Conservation (phyloP, 805 yeast species). For the Yarrowia sp. region DNA sequence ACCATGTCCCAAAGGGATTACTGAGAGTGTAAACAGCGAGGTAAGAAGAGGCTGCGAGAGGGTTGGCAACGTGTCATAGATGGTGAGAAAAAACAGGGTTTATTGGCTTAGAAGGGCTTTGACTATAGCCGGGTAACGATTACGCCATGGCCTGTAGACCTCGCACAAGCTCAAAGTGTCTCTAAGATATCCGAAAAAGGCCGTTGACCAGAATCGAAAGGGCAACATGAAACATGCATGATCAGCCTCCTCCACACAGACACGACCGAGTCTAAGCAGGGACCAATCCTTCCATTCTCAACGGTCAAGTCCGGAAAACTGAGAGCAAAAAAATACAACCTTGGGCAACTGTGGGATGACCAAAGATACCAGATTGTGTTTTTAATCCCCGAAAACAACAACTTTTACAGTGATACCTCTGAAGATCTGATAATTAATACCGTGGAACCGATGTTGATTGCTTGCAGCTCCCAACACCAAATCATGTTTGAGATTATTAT, state of each 20-base stretch:
- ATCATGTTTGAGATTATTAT: background rate
- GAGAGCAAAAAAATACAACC: background rate
- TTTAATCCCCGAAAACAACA: no score
- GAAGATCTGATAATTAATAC: no score
- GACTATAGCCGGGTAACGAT: background rate
- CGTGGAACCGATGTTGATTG: no score
- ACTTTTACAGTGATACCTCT: background rate
- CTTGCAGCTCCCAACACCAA: background rate
- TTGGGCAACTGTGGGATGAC: no score
- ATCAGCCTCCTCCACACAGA: background rate
- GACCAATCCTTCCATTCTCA: background rate
- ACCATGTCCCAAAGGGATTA: conserved; percentile 14
- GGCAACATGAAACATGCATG: conserved; percentile 5
- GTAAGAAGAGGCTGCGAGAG: background rate
- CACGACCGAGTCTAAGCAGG: conserved; percentile 8
- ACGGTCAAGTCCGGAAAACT: background rate
- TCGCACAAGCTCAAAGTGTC: no score
- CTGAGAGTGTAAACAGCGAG: background rate
- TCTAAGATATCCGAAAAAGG: no score
- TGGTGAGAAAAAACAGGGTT: no score
- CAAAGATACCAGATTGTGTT: no score
- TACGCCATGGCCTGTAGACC: background rate
- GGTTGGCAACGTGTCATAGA: no score
- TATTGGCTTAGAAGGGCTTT: no score
- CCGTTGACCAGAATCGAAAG: background rate